Conservation (phyloP, 495 filamentous ascomycete species). For the Aspergillus affinis region DNA sequence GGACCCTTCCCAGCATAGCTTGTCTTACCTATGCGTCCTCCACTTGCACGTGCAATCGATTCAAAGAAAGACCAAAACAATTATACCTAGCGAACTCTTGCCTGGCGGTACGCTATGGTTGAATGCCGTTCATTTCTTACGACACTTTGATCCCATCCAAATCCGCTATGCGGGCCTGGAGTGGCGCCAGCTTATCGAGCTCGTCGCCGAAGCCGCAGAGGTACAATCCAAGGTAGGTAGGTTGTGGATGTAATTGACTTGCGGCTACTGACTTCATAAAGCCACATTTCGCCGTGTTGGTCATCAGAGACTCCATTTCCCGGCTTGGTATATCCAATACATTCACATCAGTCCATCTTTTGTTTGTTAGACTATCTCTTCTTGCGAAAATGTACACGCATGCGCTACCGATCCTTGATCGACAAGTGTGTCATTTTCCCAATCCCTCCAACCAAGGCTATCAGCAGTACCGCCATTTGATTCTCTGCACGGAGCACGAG, state of each 20-base stretch:
- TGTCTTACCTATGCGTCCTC: slow-evolving; percentile 44
- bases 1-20: slow-evolving; percentile 41
- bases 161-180: slow-evolving; percentile 57
- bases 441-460: slow-evolving; percentile 32
- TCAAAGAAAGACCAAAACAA: slow-evolving; percentile 23
- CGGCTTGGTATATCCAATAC: slow-evolving; percentile 69
- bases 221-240: slow-evolving; percentile 48
- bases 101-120: slow-evolving; percentile 47
- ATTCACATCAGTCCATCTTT: slow-evolving; percentile 66
- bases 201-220: slow-evolving; percentile 41
- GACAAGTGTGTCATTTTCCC: slow-evolving; percentile 66
- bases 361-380: slow-evolving; percentile 61
- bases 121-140: slow-evolving; percentile 47
- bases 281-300: slow-evolving; percentile 60
- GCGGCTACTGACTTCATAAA: slow-evolving; percentile 24
- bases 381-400: slow-evolving; percentile 50
- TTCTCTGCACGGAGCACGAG: slow-evolving; percentile 32
- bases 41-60: slow-evolving; percentile 30
- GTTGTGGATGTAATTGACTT: slow-evolving; percentile 9
- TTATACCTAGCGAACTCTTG: slow-evolving; percentile 24
- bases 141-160: slow-evolving; percentile 57
- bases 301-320: slow-evolving; percentile 65
- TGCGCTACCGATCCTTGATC: slow-evolving; percentile 67
- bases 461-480: slow-evolving; percentile 16
- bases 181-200: slow-evolving; percentile 54